Conservation (phyloP, 2,329 filamentous ascomycete genomes). For the Sphaceloma murrayae region DNA sequence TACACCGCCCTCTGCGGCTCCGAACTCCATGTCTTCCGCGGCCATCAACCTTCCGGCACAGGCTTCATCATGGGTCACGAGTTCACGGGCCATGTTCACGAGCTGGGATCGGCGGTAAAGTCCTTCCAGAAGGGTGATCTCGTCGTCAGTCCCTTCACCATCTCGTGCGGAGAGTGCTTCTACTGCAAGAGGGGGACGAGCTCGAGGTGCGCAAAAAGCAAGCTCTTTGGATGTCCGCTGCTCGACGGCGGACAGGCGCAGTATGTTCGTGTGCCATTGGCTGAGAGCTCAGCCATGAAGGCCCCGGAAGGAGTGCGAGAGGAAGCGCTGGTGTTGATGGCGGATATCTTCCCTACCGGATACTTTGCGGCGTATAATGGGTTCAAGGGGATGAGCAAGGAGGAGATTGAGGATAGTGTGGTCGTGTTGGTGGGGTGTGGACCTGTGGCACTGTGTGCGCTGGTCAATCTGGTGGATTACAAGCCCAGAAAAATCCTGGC, state of each 20-base stretch:
- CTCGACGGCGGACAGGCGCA: conserved; percentile 28
- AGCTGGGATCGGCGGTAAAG: conserved; percentile 58
- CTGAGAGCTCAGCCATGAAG: conserved; percentile 70
- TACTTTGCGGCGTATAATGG: conserved; percentile 76
- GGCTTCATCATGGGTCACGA: conserved; percentile 72
- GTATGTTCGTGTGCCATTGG: conserved; percentile 62
- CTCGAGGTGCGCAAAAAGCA: conserved; percentile 61
- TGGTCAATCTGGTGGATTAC: conserved; percentile 66
- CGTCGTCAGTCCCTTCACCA: conserved; percentile 75
- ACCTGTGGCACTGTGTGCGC: conserved; percentile 67
- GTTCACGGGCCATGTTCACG: conserved; percentile 67
- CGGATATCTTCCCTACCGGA: conserved; percentile 78
- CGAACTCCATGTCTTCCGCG: conserved; percentile 79
- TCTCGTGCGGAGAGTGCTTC: conserved; percentile 69
- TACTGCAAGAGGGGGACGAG: conserved; percentile 72
- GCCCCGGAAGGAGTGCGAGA: conserved; percentile 63
- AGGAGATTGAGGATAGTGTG: conserved; percentile 55
- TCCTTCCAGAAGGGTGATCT: conserved; percentile 64
- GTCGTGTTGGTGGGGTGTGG: conserved; percentile 79
- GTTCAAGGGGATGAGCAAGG: conserved; percentile 51
- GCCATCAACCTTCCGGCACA: conserved; percentile 60
- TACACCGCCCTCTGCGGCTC: conserved; percentile 82
- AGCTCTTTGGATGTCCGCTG: conserved; percentile 57
- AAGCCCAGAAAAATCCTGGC: conserved; percentile 68
- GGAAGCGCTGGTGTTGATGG: conserved; percentile 73